Percentiles rank a stretch among this genome's conserved stretches.
Conservation (phyloP, 2,329 filamentous ascomycete genomes). For the Talaromyces atroroseus region DNA sequence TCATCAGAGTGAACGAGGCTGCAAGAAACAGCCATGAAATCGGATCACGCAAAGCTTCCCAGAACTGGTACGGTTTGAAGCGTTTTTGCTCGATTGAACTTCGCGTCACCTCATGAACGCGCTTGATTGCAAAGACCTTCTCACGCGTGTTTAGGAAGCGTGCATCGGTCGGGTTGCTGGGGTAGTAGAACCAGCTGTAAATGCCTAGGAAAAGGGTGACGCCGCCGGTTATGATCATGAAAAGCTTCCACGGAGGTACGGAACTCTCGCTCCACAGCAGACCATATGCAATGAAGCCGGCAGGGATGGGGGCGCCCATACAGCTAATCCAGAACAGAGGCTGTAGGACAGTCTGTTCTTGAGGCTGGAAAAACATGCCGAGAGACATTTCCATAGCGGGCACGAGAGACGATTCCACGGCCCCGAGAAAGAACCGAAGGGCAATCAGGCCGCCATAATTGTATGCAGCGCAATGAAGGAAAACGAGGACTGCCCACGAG, state of each 20-base stretch:
- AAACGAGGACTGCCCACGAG: conserved; percentile 32
- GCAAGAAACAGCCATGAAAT: conserved; percentile 29
- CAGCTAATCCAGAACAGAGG: conserved; percentile 45
- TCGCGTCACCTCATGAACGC: conserved; percentile 15
- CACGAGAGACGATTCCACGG: conserved; percentile 32
- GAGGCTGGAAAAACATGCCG: conserved; percentile 40
- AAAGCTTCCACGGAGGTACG: conserved; percentile 31
- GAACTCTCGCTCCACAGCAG: conserved; percentile 30
- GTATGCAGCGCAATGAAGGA: conserved; percentile 33
- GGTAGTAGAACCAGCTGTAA: conserved; percentile 17
- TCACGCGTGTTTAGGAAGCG: conserved; percentile 15
- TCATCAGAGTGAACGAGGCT: conserved; percentile 17
- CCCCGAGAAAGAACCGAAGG: conserved; percentile 34
- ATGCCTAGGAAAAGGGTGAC: conserved; percentile 26
- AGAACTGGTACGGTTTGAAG: conserved; percentile 16
- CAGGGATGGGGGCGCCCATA: conserved; percentile 27
- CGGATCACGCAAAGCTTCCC: conserved; percentile 18
- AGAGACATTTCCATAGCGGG: conserved; percentile 41
- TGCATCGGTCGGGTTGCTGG: conserved; percentile 16
- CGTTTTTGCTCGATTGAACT: conserved; percentile 20
- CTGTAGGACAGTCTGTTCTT: conserved; percentile 45
- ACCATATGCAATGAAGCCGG: conserved; percentile 38
- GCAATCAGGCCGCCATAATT: conserved; percentile 33
- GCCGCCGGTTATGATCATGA: conserved; percentile 36
- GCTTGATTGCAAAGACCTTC: conserved; percentile 15